Evolutionary conservation across 495 filamentous ascomycete genomes (phyloP), one percentile per base, ranked within the genome.

Genomic region (Hypoxylon cercidicola): DNA sequence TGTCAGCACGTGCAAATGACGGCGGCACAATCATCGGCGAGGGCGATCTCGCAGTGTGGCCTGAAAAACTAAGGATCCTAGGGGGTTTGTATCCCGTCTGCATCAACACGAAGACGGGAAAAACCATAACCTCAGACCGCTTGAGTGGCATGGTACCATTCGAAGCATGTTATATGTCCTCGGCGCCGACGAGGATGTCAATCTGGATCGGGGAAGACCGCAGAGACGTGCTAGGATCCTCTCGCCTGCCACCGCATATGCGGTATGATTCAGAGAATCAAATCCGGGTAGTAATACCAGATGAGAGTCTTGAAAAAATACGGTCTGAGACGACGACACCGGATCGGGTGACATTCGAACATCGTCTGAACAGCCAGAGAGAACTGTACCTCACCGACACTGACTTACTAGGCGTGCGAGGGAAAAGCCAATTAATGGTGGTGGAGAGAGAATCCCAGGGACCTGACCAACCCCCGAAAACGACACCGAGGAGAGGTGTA

Each of bases 131-230:
- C 15, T 4, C 2, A 0, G 62, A 73, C 28, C 78, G 82, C 4
- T 73, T 83, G 19, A 75, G 72, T 44, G 79, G 80, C 10, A 66
- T 81, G 49, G 18, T 81, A 9, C 78, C 82, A 11, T 78, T 82
- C 55, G 68, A 77, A 11, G 62, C 69, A 1, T 75, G 71, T 60
- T 81, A 83, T 62, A 48, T 75, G 12, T 72, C 75, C n/a, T 74
- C 69, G 55, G 74, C 76, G 18, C 81, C 81, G 12, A 72, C 72
- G 4, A 66, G 52, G 39, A 62, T 69, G 45, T 55, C 63, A 23
- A 9, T 83, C 4, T 81, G 77, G 72, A 41, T 84, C 30, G 77
- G 79, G 18, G 73, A 77, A 58, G 70, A 76, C 44, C 66, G 81
- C 9, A 67, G 73, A 53, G 82, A 84, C 55, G 75, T 81, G 28